Percentiles rank a stretch among this genome's conserved stretches.
phyloP scores from a whole-genome alignment of 495 filamentous ascomycete species.

The Tuber calosporum region DNA sequence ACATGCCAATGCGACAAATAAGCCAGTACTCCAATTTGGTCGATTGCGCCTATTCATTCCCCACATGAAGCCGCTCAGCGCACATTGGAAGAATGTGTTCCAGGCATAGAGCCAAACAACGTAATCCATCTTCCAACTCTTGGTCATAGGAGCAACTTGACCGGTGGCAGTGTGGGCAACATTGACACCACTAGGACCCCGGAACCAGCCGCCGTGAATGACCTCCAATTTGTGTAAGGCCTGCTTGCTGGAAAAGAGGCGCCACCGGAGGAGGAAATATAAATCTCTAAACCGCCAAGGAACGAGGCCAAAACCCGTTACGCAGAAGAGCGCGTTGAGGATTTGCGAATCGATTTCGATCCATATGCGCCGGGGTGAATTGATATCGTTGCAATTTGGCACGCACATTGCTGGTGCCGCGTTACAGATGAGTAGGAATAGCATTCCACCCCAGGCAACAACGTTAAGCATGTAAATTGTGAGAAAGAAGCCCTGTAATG shows the following conservation, averaged over 20 bases:
- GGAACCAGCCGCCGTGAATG: constrained; percentile 64
- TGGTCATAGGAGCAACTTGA: constrained; percentile 57
- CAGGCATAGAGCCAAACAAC: constrained; percentile 65
- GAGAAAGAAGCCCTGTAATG: constrained; percentile 57
- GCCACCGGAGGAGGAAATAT: constrained; percentile 60
- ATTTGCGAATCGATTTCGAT: constrained; percentile 81
- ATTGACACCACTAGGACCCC: constrained; percentile 49
- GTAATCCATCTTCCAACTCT: constrained; percentile 70
- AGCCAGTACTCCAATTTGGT: constrained; percentile 65
- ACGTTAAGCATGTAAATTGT: constrained; percentile 66
- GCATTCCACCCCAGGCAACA: constrained; percentile 83
- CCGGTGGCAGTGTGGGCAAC: constrained; percentile 48
- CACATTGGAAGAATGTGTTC: constrained; percentile 69
- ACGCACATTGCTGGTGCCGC: constrained; percentile 73
- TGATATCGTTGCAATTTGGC: constrained; percentile 62
- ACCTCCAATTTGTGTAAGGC: constrained; percentile 57
- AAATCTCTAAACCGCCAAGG: constrained; percentile 80
- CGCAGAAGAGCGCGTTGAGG: constrained; percentile 76
- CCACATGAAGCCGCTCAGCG: constrained; percentile 74
- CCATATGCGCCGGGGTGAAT: constrained; percentile 69
- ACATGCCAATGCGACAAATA: constrained; percentile 64
- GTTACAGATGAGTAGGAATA: constrained; percentile 72
- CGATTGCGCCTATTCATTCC: constrained; percentile 61
- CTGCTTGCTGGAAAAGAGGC: constrained; percentile 49
- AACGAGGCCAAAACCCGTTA: constrained; percentile 74